Evolutionary conservation across 2,329 filamentous ascomycete genomes (phyloP), one percentile per base, ranked within the genome.

Genomic region (Fusarium foetens): DNA sequence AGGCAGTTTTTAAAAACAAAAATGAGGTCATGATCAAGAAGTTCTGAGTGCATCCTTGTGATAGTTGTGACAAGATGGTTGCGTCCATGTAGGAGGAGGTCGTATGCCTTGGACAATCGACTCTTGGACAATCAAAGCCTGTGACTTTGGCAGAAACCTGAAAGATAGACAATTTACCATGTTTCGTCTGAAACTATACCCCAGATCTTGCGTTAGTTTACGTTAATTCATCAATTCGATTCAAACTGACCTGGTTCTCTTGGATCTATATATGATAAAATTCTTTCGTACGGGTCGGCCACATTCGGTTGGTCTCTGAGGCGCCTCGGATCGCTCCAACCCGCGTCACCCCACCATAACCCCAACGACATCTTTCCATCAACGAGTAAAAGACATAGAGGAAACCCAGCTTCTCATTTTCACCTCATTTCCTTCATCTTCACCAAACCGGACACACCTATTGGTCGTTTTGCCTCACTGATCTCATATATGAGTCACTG

Each of bases 21-120:
- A 81, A 81, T 76, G 80, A 82, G 80, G 80, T 80, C 80, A 81
- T 80, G 79, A 81, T 80, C 76, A 79, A 77, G 60, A 70, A 74
- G 57, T 41, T 58, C 51, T 54, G 72, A 36, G 25, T 21, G 45
- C 33, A 23, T 38, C 25, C n/a, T 16, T 53, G 36, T 52, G 66
- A 46, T 23, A 39, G 36, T 31, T 53, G 42, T 68, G 39, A 43
- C 27, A 9, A 58, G 60, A 59, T 53, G 23, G n/a, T 4, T 25
- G 29, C 12, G 39, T 58, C 19, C 23, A 25, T 43, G 11, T 27
- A 3, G 33, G 21, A 27, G 12, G 5, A 33, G 23, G 25, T 33
- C 9, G 29, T 21, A 25, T 53, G 54, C 33, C 41, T 33, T 16
- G 13, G 23, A 52, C 19, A 39, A 41, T 41, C 21, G 38, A n/a